Percentiles rank a stretch among this genome's conserved stretches.
phyloP scores from a whole-genome alignment of 805 yeast species.

The Candida incommunis region DNA sequence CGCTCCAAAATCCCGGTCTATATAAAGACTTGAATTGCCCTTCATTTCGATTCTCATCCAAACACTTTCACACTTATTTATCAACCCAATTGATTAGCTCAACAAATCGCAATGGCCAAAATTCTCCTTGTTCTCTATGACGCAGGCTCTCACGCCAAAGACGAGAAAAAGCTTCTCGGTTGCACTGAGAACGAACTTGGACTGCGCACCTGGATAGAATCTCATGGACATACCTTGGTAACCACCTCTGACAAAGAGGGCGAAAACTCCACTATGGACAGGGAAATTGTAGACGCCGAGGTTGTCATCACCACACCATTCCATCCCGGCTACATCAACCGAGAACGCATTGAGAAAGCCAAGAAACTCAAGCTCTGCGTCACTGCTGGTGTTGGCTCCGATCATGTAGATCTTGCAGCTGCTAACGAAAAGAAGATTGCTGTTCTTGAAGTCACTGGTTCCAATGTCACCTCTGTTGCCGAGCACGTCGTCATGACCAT shows the following conservation, averaged over 20 bases:
- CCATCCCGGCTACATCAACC: conserved; percentile 64
- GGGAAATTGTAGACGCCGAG: conserved; percentile 57
- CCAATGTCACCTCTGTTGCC: conserved; percentile 68
- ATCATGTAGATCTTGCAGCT: conserved; percentile 61
- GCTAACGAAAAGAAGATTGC: conserved; percentile 49
- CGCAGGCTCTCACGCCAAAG: conserved; percentile 44
- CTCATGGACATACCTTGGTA: conserved; percentile 51
- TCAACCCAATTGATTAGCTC: no score
- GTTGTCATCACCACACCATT: conserved; percentile 71
- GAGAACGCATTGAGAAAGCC: conserved; percentile 53
- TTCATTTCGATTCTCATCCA: no score
- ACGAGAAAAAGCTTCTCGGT: conserved; percentile 51
- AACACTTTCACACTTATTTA: no score
- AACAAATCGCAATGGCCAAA: conserved; percentile 20
- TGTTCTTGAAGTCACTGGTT: conserved; percentile 71
- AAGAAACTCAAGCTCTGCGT: conserved; percentile 54
- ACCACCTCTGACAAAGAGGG: conserved; percentile 62
- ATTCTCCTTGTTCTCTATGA: conserved; percentile 45
- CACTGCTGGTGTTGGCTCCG: conserved; percentile 81
- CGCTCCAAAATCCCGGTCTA: no score
- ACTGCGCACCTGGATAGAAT: conserved; percentile 46
- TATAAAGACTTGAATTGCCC: no score
- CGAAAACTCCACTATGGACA: conserved; percentile 41
- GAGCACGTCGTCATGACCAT: conserved; percentile 71
- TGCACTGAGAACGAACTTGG: conserved; percentile 68